Conservation (phyloP, 805 yeast genomes). For the Middelhovenomyces tepae region DNA sequence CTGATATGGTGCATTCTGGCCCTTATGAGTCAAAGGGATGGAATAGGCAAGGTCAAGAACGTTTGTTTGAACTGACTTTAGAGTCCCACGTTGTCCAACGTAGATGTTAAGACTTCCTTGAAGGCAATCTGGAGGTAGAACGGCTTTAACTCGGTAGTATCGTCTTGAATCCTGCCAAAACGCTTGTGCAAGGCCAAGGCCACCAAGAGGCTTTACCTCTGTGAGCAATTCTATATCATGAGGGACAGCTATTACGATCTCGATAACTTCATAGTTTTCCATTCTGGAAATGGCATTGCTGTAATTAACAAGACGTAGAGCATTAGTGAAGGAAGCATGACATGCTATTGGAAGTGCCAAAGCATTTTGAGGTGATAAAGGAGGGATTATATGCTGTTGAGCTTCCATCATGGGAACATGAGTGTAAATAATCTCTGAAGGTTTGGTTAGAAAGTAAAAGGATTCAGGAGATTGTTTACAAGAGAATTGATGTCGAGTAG, state of each 20-base stretch:
- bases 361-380: slow-evolving; percentile 69
- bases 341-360: slow-evolving; percentile 79
- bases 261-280: slow-evolving; percentile 68
- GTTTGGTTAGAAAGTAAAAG: slow-evolving; percentile 72
- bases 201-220: slow-evolving; percentile 35
- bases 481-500: slow-evolving; percentile 37
- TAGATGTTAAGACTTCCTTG: slow-evolving; percentile 71
- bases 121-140: slow-evolving; percentile 58
- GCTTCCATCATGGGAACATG: slow-evolving; percentile 76
- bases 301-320: slow-evolving; percentile 53
- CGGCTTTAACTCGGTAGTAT: slow-evolving; percentile 69
- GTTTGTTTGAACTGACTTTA: slow-evolving; percentile 6
- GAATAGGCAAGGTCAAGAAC: slow-evolving; percentile 64
- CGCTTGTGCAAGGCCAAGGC: slow-evolving; percentile 65
- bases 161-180: slow-evolving; percentile 60
- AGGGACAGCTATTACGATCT: slow-evolving; percentile 68
- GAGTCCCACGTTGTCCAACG: slow-evolving; percentile 51
- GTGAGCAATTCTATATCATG: slow-evolving; percentile 59
- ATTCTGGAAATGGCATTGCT: slow-evolving; percentile 70
- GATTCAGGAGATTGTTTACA: slow-evolving; percentile 34
- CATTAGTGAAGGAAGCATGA: slow-evolving; percentile 62
- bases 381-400: slow-evolving; percentile 82
- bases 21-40: slow-evolving; percentile 67
- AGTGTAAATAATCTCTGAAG: slow-evolving; percentile 66
- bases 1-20: slow-evolving; percentile 50